A percentile compares a stretch with the other conserved stretches of the same genome.
Evolutionary conservation across 441 rosid genomes (phyloP).

Genomic region (Syzygium syzygioides): DNA sequence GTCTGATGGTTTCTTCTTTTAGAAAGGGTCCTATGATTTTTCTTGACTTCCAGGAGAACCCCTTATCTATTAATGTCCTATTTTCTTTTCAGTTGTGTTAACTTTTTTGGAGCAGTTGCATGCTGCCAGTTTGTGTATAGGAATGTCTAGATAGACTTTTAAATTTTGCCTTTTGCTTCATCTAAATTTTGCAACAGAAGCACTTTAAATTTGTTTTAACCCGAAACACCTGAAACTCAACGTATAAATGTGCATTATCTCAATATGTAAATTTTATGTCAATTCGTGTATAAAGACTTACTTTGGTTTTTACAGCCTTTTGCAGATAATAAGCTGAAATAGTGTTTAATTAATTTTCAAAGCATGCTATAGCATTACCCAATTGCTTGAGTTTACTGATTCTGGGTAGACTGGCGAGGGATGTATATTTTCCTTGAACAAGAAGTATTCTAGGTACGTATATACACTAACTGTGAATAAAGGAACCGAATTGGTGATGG

Average conservation of each 20-base stretch:
- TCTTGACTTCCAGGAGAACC: not conserved
- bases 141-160: not conserved
- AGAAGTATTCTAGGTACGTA: not conserved
- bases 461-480: not conserved
- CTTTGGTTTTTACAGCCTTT: not conserved
- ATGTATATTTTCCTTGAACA: not conserved
- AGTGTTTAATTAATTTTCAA: not conserved
- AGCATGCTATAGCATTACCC: not conserved
- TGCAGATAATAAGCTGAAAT: not conserved
- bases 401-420: not conserved
- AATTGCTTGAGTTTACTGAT: not conserved
- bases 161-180: not conserved
- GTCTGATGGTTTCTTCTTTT: not conserved
- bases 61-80: not conserved
- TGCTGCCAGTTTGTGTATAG: not conserved
- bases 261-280: not conserved
- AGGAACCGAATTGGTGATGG: not conserved
- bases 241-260: not conserved
- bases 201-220: not conserved
- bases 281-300: not conserved
- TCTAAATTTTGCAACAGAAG: not conserved
- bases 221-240: not conserved
- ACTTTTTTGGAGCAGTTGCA: not conserved
- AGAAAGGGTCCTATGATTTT: not conserved
- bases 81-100: not conserved